phyloP scores from a whole-genome alignment of 2,329 filamentous ascomycete genomes.

The Neopestalotiopsis sp. region DNA sequence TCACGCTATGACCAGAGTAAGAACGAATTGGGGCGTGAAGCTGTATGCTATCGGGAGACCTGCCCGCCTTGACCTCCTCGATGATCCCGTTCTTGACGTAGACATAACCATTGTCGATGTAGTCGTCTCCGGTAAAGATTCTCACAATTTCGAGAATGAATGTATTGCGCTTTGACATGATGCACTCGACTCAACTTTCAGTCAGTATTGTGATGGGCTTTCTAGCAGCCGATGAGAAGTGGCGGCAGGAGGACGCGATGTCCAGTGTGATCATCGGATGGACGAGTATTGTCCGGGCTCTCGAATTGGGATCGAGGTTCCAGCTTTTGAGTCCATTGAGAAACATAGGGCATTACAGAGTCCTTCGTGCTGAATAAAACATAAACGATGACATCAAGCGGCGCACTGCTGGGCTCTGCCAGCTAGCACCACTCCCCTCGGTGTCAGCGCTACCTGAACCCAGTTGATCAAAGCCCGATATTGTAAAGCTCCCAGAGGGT shows the following conservation, averaged over 20 bases:
- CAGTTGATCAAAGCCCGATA: neutral
- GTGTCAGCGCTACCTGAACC: neutral
- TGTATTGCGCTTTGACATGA: neutral
- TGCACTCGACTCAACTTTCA: neutral
- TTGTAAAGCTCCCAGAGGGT: too few relatives aligned
- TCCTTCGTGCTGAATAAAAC: neutral
- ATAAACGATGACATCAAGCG: neutral
- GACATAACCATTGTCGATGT: neutral
- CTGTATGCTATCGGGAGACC: neutral
- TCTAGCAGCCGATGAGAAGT: neutral
- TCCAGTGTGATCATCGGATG: neutral
- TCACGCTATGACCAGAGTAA: slow-evolving; percentile 50
- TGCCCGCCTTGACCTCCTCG: neutral
- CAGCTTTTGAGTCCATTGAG: neutral
- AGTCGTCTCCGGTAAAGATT: neutral
- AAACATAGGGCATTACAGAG: neutral
- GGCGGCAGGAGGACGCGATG: neutral
- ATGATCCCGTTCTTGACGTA: neutral
- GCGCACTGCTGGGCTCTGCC: neutral
- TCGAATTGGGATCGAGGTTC: neutral
- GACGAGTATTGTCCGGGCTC: neutral
- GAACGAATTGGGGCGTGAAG: slow-evolving; percentile 29
- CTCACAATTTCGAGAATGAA: neutral
- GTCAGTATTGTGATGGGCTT: neutral
- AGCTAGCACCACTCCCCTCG: neutral